Conservation (phyloP, 2,329 filamentous ascomycete species). For the Diaporthe velutina region DNA sequence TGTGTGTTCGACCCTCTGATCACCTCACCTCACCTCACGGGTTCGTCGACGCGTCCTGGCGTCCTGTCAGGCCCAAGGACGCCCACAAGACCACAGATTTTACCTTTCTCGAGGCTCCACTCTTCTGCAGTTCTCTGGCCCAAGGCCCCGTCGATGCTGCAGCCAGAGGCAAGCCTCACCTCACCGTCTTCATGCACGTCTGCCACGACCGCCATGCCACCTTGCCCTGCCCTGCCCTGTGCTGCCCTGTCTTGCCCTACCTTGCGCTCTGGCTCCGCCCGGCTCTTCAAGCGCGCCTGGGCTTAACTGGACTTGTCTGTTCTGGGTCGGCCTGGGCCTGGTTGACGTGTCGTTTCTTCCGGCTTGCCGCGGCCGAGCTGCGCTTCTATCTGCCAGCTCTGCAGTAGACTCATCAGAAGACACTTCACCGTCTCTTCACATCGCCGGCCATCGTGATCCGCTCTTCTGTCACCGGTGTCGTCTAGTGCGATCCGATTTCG, state of each 20-base stretch:
- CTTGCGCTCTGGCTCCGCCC: constrained; percentile 29
- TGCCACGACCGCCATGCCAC: constrained; percentile 38
- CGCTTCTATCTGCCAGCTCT: constrained; percentile 29
- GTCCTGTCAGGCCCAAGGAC: constrained; percentile 4
- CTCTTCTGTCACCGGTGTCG: constrained; percentile 29
- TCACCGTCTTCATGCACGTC: constrained; percentile 39
- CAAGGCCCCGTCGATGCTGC: constrained; percentile 25
- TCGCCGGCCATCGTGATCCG: constrained; percentile 34
- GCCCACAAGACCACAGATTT: constrained; percentile 34
- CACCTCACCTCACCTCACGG: constrained; percentile 17
- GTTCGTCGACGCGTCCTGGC: constrained; percentile 6
- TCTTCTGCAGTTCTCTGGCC: constrained; percentile 36
- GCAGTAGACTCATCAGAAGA: constrained; percentile 34
- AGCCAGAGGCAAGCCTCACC: constrained; percentile 37
- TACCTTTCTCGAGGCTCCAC: constrained; percentile 38
- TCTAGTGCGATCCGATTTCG: constrained; percentile 34
- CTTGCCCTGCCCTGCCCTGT: constrained; percentile 23
- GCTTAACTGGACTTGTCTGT: constrained; percentile 25
- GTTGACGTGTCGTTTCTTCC: constrained; percentile 40
- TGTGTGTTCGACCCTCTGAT: constrained; percentile 23
- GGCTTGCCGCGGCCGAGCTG: constrained; percentile 38
- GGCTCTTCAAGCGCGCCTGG: constrained; percentile 30
- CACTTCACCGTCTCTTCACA: constrained; percentile 36
- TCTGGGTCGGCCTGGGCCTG: constrained; percentile 26
- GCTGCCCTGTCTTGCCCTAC: constrained; percentile 23